Evolutionary conservation across 352 stramenopile species (phyloP), one percentile per base, ranked within the genome.

Genomic region (Phytophthora melonis): DNA sequence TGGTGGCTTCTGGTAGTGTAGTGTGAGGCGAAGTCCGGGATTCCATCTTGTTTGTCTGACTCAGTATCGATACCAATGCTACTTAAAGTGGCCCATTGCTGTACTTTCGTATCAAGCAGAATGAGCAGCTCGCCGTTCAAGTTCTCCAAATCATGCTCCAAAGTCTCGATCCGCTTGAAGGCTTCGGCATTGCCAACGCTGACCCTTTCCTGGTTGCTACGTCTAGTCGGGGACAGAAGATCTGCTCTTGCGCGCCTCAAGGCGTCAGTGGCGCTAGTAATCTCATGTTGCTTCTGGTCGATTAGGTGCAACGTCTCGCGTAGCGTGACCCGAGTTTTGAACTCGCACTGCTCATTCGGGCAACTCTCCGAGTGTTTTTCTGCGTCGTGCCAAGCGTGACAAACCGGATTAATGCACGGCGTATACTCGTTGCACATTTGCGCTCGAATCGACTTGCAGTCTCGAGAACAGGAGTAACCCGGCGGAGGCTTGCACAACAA

Each of bases 301-400:
- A 91, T 87, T n/a, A 87, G 84, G 72, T 91, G 84, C 78, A 89
- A 80, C 19, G 81, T 91, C 57, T 91, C 83, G 18, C 83, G 83
- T 23, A 88, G 62, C 72, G 82, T 82, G 21, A 91, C 70, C 39
- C 83, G 83, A 58, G 69, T 86, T 18, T 78, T 84, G 63, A 91
- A 83, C 70, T 91, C 83, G 53, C 81, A 91, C 14, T 84, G 69
- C 5, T 64, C 57, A 66, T 89, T 87, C 54, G 72, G 56, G 36
- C 83, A 91, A n/a, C 57, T 65, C 23, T 87, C 81, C 3, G 70
- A 83, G 70, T 91, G 81, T 18, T 81, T 77, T 63, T 91, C 82
- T 5, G 86, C 83, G 19, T 89, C 78, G 57, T 91, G 83, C 83
- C 83, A 91, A 18, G 79, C 67, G 25, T 80, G 79, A 21, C 83